phyloP scores from a whole-genome alignment of 2,329 filamentous ascomycete genomes.

The Colletotrichum sp. region DNA sequence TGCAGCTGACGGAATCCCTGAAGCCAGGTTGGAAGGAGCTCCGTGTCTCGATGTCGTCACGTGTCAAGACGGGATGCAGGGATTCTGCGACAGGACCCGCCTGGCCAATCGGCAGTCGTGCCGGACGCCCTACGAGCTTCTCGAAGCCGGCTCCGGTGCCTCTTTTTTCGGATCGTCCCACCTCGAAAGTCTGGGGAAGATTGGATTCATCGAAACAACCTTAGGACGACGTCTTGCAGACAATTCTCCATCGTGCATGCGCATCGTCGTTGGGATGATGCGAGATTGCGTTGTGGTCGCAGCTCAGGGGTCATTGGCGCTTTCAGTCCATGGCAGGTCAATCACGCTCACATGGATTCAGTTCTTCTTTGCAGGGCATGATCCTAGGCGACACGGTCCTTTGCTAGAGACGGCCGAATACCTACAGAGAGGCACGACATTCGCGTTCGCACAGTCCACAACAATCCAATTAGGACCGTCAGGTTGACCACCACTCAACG shows the following conservation, averaged over 20 bases:
- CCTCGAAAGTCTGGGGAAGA: conserved; percentile 15
- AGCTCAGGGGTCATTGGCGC: neutral
- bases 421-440: neutral
- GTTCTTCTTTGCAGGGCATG: neutral
- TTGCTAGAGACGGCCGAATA: neutral
- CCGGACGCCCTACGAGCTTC: neutral
- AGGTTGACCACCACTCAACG: neutral
- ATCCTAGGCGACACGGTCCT: neutral
- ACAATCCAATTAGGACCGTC: neutral
- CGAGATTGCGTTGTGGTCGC: neutral
- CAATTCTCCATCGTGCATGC: neutral
- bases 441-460: neutral
- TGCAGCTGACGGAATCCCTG: conserved; percentile 6
- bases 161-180: conserved; percentile 13
- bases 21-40: conserved; percentile 6
- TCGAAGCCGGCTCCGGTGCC: neutral
- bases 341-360: neutral
- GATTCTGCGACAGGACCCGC: neutral
- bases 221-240: neutral
- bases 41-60: conserved; percentile 15
- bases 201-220: neutral
- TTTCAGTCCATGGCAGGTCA: neutral
- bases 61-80: conserved; percentile 1
- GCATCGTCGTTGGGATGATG: neutral
- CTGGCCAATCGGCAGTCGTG: neutral